A percentile compares a stretch with the other conserved stretches of the same genome.
Evolutionary conservation across 345 rosid genomes (phyloP).

Genomic region (Arabidopsis suecica): DNA sequence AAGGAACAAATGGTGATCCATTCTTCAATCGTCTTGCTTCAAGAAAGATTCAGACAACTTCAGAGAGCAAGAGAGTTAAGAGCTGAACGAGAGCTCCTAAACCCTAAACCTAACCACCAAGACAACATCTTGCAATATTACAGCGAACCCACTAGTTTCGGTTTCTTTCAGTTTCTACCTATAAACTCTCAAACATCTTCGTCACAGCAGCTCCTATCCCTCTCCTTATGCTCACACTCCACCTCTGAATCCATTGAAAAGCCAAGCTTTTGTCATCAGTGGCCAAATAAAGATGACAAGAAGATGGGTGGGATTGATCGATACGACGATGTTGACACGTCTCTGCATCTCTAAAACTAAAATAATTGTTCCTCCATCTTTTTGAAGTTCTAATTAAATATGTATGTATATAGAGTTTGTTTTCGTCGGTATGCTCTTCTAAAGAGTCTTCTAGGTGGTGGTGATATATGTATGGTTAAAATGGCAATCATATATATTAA

Average conservation of each 20-base stretch:
- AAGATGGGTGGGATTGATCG: slow-evolving; percentile 44
- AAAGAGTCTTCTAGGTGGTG: slow-evolving; percentile 34
- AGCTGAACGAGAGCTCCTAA: slow-evolving; percentile 59
- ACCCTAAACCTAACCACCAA: slow-evolving; percentile 45
- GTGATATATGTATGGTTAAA: slow-evolving; percentile 40
- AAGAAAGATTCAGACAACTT: slow-evolving; percentile 73
- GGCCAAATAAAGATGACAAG: slow-evolving; percentile 43
- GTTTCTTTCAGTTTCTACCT: slow-evolving; percentile 58
- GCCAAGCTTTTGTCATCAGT: slow-evolving; percentile 45
- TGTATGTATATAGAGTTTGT: slow-evolving; percentile 35
- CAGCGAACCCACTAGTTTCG: slow-evolving; percentile 49
- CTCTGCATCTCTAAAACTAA: slow-evolving; percentile 65
- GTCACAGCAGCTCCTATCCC: slow-evolving; percentile 45
- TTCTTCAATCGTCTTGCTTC: slow-evolving; percentile 74
- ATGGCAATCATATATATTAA: slow-evolving; percentile 35
- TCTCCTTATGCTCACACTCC: slow-evolving; percentile 30
- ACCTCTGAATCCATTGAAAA: slow-evolving; percentile 34
- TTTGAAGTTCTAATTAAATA: slow-evolving; percentile 5
- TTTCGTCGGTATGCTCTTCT: slow-evolving; percentile 36
- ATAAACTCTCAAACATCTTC: slow-evolving; percentile 39
- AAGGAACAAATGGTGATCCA: slow-evolving; percentile 53
- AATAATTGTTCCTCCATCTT: background rate
- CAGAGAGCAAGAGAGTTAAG: slow-evolving; percentile 69
- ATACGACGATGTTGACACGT: slow-evolving; percentile 64
- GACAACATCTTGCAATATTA: slow-evolving; percentile 37